Base-by-base conservation (phyloP, 1,284 basidiomycete species). In the Heimioporus retisporus region DNA sequence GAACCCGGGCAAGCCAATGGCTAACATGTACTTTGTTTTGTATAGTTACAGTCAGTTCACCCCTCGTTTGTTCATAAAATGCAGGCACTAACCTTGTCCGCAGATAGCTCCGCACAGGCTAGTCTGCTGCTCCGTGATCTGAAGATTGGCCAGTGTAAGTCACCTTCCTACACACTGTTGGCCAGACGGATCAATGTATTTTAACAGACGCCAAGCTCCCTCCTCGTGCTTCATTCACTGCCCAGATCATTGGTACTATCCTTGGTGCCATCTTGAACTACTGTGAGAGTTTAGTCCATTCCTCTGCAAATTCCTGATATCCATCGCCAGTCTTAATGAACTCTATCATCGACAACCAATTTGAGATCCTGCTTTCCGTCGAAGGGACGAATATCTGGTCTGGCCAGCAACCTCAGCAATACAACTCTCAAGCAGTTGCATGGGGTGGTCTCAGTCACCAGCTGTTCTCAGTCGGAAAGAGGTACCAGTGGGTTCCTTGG, bases 371-470 rank as follows among this genome's bases (percentile, higher is more conserved):
- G 1, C 67, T 80, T 43, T 77, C 83, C 75, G 21, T 77, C 7
- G 55, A 77, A 61, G 90, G 90, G 18, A 90, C 86, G 11, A 88
- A 87, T 65, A 81, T 91, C 62, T 91, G 90, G 90, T 88, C 85
- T 40, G 88, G 88, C 0, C 84, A 87, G 68, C 85, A 86, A 66
- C 83, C 85, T 1, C 88, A 89, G 69, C 80, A 82, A 60, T 86
- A 85, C 73, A 92, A 93, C 74, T 88, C 85, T 25, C 84, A 88
- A 56, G 89, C 91, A 1, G 81, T 93, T 40, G 85, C 88, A 74
- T 92, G 69, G 90, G 91, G 91, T 79, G 88, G 88, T 4, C 82
- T 93, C 5, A 85, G 87, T 28, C 84, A 86, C 65, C 70, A 86
- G 63, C 75, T 92, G 25, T 92, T 90, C 70, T 82, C 88, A 2